Evolutionary conservation across 192 early-diverging fungal genomes (phyloP).

Genomic region (Backusella morwellensis): DNA sequence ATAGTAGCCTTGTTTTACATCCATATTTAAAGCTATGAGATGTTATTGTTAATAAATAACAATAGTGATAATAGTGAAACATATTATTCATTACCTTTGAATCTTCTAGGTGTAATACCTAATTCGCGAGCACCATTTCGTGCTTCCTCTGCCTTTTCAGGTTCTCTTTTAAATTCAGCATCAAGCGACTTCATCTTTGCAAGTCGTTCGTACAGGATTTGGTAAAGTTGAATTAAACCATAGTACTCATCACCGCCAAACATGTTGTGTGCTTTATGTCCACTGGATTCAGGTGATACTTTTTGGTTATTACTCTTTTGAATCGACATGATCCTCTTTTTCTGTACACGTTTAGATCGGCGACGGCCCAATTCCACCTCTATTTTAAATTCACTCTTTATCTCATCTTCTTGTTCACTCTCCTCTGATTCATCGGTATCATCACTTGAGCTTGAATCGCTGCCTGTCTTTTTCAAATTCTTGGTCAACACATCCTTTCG

Average conservation of each 20-base stretch:
- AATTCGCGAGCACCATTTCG: conserved; percentile 59
- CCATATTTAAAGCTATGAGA: conserved; percentile 39
- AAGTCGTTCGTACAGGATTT: conserved; percentile 75
- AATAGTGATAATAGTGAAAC: neutral
- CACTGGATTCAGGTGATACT: conserved; percentile 12
- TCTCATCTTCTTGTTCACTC: conserved; percentile 45
- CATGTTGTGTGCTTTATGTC: conserved; percentile 49
- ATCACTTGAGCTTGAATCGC: neutral
- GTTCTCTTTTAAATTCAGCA: conserved; percentile 49
- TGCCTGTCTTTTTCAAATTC: neutral
- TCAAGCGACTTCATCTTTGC: conserved; percentile 78
- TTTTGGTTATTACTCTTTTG: neutral
- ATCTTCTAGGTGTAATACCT: conserved; percentile 42
- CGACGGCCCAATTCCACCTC: neutral
- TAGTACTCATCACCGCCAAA: conserved; percentile 91
- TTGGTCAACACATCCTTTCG: conserved; percentile 19
- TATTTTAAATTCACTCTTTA: neutral
- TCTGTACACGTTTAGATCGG: neutral
- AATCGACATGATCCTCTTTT: neutral
- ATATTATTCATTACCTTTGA: conserved; percentile 36
- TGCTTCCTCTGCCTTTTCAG: conserved; percentile 46
- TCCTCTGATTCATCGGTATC: conserved; percentile 38
- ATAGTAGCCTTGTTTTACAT: conserved; percentile 67
- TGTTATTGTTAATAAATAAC: neutral
- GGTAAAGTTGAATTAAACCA: conserved; percentile 84